phyloP scores from a whole-genome alignment of 1,139 yeast genomes.

The Torulaspora globosa region DNA sequence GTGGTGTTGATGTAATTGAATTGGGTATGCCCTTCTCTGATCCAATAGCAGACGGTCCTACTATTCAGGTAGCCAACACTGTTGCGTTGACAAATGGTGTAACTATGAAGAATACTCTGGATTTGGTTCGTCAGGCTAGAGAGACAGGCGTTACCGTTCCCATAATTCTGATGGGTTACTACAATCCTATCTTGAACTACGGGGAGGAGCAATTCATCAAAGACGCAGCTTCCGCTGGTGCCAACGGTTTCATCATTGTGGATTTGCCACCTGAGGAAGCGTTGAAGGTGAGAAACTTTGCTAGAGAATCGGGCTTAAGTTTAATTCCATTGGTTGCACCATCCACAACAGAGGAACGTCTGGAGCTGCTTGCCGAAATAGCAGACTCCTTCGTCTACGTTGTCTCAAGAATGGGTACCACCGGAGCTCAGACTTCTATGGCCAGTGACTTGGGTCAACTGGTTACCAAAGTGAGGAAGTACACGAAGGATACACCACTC shows the following conservation, averaged over 20 bases:
- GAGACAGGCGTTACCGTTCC: slow-evolving; percentile 81
- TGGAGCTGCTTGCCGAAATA: slow-evolving; percentile 68
- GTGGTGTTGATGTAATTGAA: slow-evolving; percentile 94
- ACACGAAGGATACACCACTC: slow-evolving; percentile 72
- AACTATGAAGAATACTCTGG: slow-evolving; percentile 63
- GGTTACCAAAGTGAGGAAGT: slow-evolving; percentile 68
- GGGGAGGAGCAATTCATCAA: slow-evolving; percentile 81
- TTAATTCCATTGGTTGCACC: slow-evolving; percentile 96
- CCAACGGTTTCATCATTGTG: slow-evolving; percentile 88
- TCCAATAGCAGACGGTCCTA: slow-evolving; percentile 98
- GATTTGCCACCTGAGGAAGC: slow-evolving; percentile 99
- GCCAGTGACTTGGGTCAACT: slow-evolving; percentile 62
- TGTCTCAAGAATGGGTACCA: slow-evolving; percentile 95
- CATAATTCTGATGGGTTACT: slow-evolving; percentile 91
- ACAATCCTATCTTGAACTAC: slow-evolving; percentile 84
- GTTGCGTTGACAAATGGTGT: slow-evolving; percentile 78
- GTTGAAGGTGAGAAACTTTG: slow-evolving; percentile 68
- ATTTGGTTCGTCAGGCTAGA: slow-evolving; percentile 72
- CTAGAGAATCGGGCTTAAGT: slow-evolving; percentile 65
- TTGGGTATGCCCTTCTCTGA: slow-evolving; percentile 97
- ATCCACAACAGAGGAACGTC: slow-evolving; percentile 86
- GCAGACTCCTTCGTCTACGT: slow-evolving; percentile 96
- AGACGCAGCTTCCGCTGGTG: slow-evolving; percentile 83
- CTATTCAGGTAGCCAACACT: slow-evolving; percentile 83
- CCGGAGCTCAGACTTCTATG: slow-evolving; percentile 74